phyloP scores from a whole-genome alignment of 2,329 filamentous ascomycete genomes.

The Fusarium musae region DNA sequence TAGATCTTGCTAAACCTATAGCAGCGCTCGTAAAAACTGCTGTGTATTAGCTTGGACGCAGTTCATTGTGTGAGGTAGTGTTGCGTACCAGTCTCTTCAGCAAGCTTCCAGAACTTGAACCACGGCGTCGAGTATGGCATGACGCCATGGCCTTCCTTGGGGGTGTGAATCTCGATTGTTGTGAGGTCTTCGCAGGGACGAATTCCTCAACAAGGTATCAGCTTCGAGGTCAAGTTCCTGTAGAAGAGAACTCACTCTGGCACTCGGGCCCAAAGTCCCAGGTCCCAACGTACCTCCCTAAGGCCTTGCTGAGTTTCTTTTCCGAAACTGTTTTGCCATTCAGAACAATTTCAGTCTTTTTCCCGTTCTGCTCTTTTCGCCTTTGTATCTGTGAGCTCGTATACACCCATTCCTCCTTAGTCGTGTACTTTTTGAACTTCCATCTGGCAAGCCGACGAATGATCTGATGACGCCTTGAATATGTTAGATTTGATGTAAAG shows the following conservation, averaged over 20 bases:
- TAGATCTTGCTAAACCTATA: not conserved
- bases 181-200: not conserved
- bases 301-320: not conserved
- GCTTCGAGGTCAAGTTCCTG: not conserved
- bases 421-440: not conserved
- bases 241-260: not conserved
- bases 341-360: not conserved
- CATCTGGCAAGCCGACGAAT: not conserved
- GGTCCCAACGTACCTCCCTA: not conserved
- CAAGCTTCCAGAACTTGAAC: not conserved
- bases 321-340: not conserved
- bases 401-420: not conserved
- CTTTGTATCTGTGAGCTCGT: not conserved
- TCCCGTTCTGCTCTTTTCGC: too few species aligned
- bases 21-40: not conserved
- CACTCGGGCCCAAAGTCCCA: not conserved
- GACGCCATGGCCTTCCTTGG: not conserved
- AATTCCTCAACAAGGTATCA: not conserved
- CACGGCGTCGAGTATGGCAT: not conserved
- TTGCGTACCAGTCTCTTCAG: not conserved
- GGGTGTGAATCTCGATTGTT: not conserved
- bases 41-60: not conserved
- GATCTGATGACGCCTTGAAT: not conserved
- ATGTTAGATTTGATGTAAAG: not conserved
- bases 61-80: not conserved